These are phyloP conservation scores for Phytopythium montanum DNA, from an alignment of 352 stramenopile genomes.

Conservation along the genomic window DNA sequence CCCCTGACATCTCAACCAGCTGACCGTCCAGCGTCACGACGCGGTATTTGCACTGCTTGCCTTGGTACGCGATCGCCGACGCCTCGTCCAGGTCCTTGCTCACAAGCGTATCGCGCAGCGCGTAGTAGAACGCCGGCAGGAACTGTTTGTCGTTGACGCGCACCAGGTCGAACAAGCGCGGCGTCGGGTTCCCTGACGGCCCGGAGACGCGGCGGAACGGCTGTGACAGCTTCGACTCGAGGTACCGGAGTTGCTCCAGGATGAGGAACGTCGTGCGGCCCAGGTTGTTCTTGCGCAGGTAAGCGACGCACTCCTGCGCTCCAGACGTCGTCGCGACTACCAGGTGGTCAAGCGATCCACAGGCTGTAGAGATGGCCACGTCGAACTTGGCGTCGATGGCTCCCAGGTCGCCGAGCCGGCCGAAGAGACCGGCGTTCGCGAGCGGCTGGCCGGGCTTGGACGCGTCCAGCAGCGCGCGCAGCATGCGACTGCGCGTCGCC, in stretches of 20 bases:
- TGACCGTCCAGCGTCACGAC: slow-evolving; percentile 98
- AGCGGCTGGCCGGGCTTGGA: slow-evolving; percentile 89
- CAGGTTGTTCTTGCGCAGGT: slow-evolving; percentile 93
- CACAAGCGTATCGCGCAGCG: slow-evolving; percentile 97
- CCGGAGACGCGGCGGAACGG: slow-evolving; percentile 48
- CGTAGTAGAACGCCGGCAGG: slow-evolving; percentile 95
- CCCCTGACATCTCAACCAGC: slow-evolving; percentile 98
- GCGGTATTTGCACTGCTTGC: slow-evolving; percentile 91
- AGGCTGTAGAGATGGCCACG: slow-evolving; percentile 97
- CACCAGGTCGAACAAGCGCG: slow-evolving; percentile 89
- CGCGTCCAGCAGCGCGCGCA: slow-evolving; percentile 92
- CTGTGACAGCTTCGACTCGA: slow-evolving; percentile 66
- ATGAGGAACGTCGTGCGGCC: slow-evolving; percentile 97
- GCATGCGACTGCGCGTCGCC: slow-evolving; percentile 65
- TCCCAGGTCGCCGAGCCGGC: slow-evolving; percentile 96
- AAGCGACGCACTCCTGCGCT: slow-evolving; percentile 95
- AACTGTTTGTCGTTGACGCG: slow-evolving; percentile 88
- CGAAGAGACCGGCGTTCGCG: slow-evolving; percentile 90
- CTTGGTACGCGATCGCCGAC: slow-evolving; percentile 88
- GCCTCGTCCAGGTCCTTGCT: slow-evolving; percentile 94
- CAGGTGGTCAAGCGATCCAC: slow-evolving; percentile 94
- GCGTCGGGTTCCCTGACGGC: slow-evolving; percentile 39
- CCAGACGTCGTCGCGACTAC: slow-evolving; percentile 96
- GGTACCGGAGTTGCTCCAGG: slow-evolving; percentile 95
- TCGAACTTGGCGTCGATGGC: slow-evolving; percentile 96